phyloP scores from a whole-genome alignment of 768 basidiomycete genomes.

The Calocybe cyanea region DNA sequence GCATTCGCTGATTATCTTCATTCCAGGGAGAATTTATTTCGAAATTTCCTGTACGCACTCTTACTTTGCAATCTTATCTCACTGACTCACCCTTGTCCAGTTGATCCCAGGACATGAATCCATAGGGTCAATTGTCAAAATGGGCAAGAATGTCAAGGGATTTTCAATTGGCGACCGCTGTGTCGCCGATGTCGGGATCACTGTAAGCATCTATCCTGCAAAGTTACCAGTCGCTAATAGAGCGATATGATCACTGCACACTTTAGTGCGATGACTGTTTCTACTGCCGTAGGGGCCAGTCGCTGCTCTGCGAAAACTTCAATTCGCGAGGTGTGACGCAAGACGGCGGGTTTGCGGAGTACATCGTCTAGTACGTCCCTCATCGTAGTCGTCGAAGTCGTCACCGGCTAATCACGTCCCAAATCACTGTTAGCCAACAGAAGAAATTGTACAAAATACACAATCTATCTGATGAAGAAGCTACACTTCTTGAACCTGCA shows the following conservation, averaged over 20 bases:
- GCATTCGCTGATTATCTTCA: neutral
- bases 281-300: constrained; percentile 82
- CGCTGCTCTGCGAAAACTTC: constrained; percentile 83
- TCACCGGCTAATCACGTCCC: neutral
- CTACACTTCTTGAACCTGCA: constrained; percentile 85
- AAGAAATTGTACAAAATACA: constrained; percentile 85
- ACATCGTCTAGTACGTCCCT: constrained; percentile 68
- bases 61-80: neutral
- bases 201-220: constrained; percentile 32
- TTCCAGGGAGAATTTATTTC: constrained; percentile 54
- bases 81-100: constrained; percentile 23
- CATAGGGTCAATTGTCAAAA: constrained; percentile 67
- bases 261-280: constrained; percentile 81
- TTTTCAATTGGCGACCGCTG: constrained; percentile 78
- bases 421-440: constrained; percentile 29
- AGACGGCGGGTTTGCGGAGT: constrained; percentile 89
- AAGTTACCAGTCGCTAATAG: constrained; percentile 5
- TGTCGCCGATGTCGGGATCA: constrained; percentile 76
- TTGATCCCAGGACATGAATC: constrained; percentile 75
- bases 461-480: constrained; percentile 83
- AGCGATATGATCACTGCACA: constrained; percentile 3
- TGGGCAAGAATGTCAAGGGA: constrained; percentile 77
- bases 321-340: constrained; percentile 73
- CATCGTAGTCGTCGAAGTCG: neutral
- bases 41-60: constrained; percentile 44